Evolutionary conservation across 345 rosid species (phyloP).

Genomic region (Salix viminalis): DNA sequence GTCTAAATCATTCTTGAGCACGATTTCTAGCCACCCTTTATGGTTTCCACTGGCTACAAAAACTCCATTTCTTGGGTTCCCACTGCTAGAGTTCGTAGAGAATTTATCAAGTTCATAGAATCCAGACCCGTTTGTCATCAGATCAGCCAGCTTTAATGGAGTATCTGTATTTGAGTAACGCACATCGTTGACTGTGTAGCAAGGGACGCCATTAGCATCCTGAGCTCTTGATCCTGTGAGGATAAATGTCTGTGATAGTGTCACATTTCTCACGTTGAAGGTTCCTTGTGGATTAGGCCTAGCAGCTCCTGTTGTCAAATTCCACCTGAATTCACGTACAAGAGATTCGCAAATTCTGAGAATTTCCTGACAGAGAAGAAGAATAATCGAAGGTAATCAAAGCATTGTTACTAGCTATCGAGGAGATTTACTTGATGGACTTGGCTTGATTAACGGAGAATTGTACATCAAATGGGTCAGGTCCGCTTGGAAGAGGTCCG

Average conservation of each 20-base stretch:
- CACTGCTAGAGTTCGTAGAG: constrained; percentile 29
- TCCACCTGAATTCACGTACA: constrained; percentile 38
- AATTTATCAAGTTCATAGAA: constrained; percentile 39
- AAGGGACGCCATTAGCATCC: constrained; percentile 15
- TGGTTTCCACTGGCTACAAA: constrained; percentile 45
- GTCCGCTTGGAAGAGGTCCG: constrained; percentile 30
- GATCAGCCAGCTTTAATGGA: constrained; percentile 51
- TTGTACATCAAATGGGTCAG: constrained; percentile 33
- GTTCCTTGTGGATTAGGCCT: constrained; percentile 66
- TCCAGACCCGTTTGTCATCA: constrained; percentile 26
- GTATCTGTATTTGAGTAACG: constrained; percentile 35
- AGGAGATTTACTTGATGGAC: constrained; percentile 29
- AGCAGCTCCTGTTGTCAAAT: constrained; percentile 56
- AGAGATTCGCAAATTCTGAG: not conserved
- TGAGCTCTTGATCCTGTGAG: constrained; percentile 22
- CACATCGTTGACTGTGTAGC: constrained; percentile 36
- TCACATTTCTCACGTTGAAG: constrained; percentile 50
- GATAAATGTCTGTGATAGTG: constrained; percentile 36
- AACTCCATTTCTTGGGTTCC: constrained; percentile 26
- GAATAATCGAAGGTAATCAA: not conserved
- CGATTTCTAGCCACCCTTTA: constrained; percentile 50
- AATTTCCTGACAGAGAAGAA: not conserved
- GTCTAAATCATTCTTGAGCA: constrained; percentile 32
- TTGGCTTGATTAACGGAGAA: constrained; percentile 37
- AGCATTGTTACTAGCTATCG: too few relatives aligned